Evolutionary conservation across 2,329 filamentous ascomycete genomes (phyloP).

Genomic region (Corynespora cassiicola): DNA sequence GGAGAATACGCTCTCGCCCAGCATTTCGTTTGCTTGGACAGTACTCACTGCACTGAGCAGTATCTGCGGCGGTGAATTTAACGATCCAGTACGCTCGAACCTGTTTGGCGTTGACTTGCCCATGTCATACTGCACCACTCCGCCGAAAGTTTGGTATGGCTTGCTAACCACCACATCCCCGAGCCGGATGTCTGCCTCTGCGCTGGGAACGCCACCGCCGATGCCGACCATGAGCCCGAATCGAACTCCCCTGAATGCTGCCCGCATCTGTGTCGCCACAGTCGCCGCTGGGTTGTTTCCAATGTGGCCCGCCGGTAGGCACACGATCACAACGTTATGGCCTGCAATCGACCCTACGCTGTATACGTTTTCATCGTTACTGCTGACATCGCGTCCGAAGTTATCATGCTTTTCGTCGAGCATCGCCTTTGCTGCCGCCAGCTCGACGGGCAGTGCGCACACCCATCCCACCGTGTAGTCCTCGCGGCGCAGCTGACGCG

Average conservation of each 20-base stretch:
- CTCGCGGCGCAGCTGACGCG: slow-evolving; percentile 9
- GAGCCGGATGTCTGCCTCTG: slow-evolving; percentile 24
- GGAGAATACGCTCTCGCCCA: slow-evolving; percentile 2
- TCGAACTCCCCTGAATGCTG: slow-evolving; percentile 39
- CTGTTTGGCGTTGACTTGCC: slow-evolving; percentile 19
- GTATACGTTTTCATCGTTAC: slow-evolving; percentile 25
- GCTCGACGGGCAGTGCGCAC: slow-evolving; percentile 38
- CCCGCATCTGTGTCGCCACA: slow-evolving; percentile 36
- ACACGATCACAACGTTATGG: slow-evolving; percentile 41
- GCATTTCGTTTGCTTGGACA: slow-evolving; percentile 9
- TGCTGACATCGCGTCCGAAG: slow-evolving; percentile 29
- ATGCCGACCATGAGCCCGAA: slow-evolving; percentile 55
- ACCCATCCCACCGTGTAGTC: slow-evolving; percentile 42
- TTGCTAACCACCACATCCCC: slow-evolving; percentile 33
- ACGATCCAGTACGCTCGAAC: slow-evolving; percentile 11
- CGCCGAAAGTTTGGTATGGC: slow-evolving; percentile 14
- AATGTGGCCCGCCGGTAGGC: slow-evolving; percentile 25
- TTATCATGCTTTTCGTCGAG: slow-evolving; percentile 31
- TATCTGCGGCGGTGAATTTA: slow-evolving; percentile 2
- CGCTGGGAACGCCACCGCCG: slow-evolving; percentile 38
- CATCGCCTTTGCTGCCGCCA: slow-evolving; percentile 33
- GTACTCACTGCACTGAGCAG: slow-evolving; percentile 10
- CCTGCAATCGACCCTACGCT: slow-evolving; percentile 1
- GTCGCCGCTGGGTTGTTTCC: slow-evolving; percentile 43
- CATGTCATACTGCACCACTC: slow-evolving; percentile 33